Conservation (phyloP, 441 rosid genomes). For the Populus hybrid region DNA sequence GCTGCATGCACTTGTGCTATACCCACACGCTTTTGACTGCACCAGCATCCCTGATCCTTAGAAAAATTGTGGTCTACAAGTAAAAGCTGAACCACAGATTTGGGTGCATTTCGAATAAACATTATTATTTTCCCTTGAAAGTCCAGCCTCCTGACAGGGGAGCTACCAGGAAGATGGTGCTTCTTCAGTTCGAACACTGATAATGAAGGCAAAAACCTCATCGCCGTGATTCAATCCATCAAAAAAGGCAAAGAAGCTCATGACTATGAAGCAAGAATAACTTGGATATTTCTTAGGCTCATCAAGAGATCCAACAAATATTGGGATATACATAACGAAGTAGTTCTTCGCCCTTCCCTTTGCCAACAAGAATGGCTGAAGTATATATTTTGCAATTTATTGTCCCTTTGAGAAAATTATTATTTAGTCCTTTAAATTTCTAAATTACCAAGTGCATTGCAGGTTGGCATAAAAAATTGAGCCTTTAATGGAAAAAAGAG, state of each 20-base stretch:
- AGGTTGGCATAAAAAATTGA: no score
- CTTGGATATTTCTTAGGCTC: neutral
- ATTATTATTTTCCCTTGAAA: neutral
- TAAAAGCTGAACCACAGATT: neutral
- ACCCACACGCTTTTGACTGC: neutral
- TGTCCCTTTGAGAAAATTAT: neutral
- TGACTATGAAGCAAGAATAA: neutral
- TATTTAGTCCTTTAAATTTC: no score
- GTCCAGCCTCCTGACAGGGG: neutral
- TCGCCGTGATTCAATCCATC: neutral
- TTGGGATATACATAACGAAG: neutral
- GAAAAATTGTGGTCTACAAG: neutral
- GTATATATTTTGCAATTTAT: neutral
- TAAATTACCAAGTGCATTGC: no score
- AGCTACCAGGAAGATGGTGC: neutral
- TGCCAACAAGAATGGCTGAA: neutral
- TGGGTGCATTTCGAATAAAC: neutral
- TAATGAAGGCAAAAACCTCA: neutral
- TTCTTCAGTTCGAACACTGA: neutral
- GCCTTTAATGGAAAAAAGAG: no score
- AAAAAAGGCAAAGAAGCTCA: neutral
- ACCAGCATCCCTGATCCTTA: neutral
- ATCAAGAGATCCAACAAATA: neutral
- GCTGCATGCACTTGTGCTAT: neutral
- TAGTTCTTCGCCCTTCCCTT: neutral